Conservation (phyloP, 116 monocot species). For the Cymodocea nodosa region DNA sequence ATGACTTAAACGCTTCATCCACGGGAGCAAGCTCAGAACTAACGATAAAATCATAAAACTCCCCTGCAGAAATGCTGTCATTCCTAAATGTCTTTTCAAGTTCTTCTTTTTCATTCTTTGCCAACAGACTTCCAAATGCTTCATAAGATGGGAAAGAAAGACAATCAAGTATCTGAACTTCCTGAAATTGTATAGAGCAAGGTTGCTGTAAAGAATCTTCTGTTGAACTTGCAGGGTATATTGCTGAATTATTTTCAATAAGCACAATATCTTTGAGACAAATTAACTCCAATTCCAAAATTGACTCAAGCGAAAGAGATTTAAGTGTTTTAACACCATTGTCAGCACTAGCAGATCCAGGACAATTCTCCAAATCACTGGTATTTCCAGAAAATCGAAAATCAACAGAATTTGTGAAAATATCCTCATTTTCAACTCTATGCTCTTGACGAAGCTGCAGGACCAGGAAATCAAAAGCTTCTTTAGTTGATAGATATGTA, state of each 20-base stretch:
- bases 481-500: slow-evolving; percentile 12
- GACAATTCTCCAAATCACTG: slow-evolving; percentile 27
- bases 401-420: slow-evolving; percentile 25
- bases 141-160: slow-evolving; percentile 20
- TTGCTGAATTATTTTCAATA: slow-evolving; percentile 29
- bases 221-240: slow-evolving; percentile 29
- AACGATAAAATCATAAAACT: slow-evolving; percentile 51
- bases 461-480: slow-evolving; percentile 32
- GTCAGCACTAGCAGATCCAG: slow-evolving; percentile 15
- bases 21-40: slow-evolving; percentile 64
- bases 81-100: slow-evolving; percentile 37
- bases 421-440: slow-evolving; percentile 13
- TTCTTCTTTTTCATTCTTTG: slow-evolving; percentile 15
- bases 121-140: slow-evolving; percentile 21
- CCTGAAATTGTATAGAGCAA: slow-evolving; percentile 44
- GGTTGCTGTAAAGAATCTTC: slow-evolving; percentile 35
- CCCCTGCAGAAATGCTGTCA: slow-evolving; percentile 17
- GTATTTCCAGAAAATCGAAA: slow-evolving; percentile 16
- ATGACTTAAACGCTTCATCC: slow-evolving; percentile 65
- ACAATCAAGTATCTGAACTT: slow-evolving; percentile 59
- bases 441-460: slow-evolving; percentile 18
- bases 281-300: slow-evolving; percentile 54
- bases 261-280: slow-evolving; percentile 29
- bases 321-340: slow-evolving; percentile 10
- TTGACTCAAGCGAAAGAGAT: slow-evolving; percentile 24